phyloP scores from a whole-genome alignment of 192 early-diverging fungal species.

The Obelidium mucronatum region DNA sequence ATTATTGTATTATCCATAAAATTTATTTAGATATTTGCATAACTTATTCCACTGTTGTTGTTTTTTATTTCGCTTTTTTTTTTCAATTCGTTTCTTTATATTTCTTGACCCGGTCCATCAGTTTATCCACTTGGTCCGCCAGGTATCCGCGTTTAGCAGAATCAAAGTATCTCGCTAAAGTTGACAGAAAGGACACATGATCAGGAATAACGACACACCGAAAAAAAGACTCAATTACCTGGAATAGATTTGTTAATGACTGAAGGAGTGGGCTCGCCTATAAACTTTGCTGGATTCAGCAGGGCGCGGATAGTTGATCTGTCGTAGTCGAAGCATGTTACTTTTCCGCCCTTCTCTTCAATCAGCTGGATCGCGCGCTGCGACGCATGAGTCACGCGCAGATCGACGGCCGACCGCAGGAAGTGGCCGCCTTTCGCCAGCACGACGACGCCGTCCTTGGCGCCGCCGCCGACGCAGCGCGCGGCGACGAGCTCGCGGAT shows the following conservation, averaged over 20 bases:
- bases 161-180: slow-evolving; percentile 68
- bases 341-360: slow-evolving; percentile 81
- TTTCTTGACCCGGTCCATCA: background rate
- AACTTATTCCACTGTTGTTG: too few species aligned
- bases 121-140: slow-evolving; percentile 39
- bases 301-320: slow-evolving; percentile 73
- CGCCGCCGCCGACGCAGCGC: slow-evolving; percentile 67
- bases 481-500: slow-evolving; percentile 74
- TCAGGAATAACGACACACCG: background rate
- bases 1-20: too few species aligned
- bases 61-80: too few species aligned
- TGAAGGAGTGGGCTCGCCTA: slow-evolving; percentile 71
- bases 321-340: slow-evolving; percentile 86
- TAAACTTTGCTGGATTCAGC: slow-evolving; percentile 82
- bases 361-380: slow-evolving; percentile 79
- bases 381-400: slow-evolving; percentile 87
- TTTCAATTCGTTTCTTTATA: slow-evolving; percentile 3
- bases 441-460: slow-evolving; percentile 89
- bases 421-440: slow-evolving; percentile 76
- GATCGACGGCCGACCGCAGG: slow-evolving; percentile 77
- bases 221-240: slow-evolving; percentile 25
- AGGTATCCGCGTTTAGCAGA: slow-evolving; percentile 78
- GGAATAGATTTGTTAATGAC: slow-evolving; percentile 34
- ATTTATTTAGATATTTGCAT: too few species aligned
- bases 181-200: background rate